Conservation (phyloP, 2,329 filamentous ascomycete genomes). For the Podosphaera aphanis region DNA sequence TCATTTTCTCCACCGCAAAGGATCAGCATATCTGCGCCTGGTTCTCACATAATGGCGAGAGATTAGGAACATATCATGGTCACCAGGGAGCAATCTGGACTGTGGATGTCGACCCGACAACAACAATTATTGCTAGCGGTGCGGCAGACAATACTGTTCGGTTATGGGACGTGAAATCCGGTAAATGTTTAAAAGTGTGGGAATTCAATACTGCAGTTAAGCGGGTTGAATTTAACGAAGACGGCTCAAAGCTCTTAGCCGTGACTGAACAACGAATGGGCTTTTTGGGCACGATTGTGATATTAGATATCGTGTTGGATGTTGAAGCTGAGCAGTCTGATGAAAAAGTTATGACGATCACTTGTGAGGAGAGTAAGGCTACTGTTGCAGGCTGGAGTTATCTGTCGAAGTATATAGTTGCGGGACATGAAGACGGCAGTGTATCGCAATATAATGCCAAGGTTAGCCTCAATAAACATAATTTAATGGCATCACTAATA, state of each 20-base stretch:
- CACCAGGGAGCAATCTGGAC: constrained; percentile 98
- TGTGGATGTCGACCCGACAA: constrained; percentile 83
- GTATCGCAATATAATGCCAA: constrained; percentile 83
- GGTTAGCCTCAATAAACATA: constrained; percentile 22
- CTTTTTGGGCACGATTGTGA: constrained; percentile 78
- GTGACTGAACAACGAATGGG: constrained; percentile 98
- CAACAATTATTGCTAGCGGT: constrained; percentile 75
- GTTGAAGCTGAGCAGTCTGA: constrained; percentile 62
- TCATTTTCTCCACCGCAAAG: constrained; percentile 88
- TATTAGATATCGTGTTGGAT: constrained; percentile 72
- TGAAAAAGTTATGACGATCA: constrained; percentile 66
- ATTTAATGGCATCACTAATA: constrained; percentile 4
- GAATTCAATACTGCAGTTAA: constrained; percentile 94
- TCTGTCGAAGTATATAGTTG: constrained; percentile 84
- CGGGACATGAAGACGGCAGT: constrained; percentile 88
- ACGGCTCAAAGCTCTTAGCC: constrained; percentile 71
- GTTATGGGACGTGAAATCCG: constrained; percentile 86
- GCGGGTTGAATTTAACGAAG: constrained; percentile 89
- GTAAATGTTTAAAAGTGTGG: constrained; percentile 88
- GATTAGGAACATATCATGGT: constrained; percentile 85
- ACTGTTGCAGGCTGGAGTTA: constrained; percentile 96
- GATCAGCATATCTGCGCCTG: constrained; percentile 93
- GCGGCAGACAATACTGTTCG: constrained; percentile 96
- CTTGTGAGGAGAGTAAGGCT: constrained; percentile 87
- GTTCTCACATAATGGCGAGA: constrained; percentile 95